These are phyloP conservation scores for Penicillium sp. DNA, from an alignment of 2,329 filamentous ascomycete species.

Conservation along the genomic window DNA sequence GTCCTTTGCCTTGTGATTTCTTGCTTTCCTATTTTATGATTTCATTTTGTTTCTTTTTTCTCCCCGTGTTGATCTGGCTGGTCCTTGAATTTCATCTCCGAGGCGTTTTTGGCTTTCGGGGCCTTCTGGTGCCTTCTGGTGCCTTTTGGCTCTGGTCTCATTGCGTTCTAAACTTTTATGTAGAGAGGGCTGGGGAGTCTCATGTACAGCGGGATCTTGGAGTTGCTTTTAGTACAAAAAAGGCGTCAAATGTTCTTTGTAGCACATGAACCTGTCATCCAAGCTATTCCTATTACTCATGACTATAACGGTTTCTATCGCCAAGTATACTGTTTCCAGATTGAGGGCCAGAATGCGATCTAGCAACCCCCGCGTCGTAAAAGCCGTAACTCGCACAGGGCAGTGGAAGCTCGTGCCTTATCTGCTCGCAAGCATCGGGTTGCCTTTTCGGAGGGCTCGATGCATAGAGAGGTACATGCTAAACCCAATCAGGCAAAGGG, in stretches of 20 bases:
- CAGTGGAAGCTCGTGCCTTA: not conserved
- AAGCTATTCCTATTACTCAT: not conserved
- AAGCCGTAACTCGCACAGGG: not conserved
- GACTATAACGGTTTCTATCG: not conserved
- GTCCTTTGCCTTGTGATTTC: not conserved
- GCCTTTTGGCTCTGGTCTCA: slow-evolving; percentile 8
- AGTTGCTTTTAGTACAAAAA: not conserved
- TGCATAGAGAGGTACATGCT: slow-evolving; percentile 13
- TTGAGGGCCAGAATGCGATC: slow-evolving; percentile 5
- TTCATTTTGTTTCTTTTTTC: not conserved
- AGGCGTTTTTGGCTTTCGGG: slow-evolving; percentile 21
- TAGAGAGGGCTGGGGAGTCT: slow-evolving; percentile 3
- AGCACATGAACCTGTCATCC: not conserved
- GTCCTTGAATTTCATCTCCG: slow-evolving; percentile 30
- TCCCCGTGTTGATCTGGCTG: slow-evolving; percentile 22
- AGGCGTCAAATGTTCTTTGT: not conserved
- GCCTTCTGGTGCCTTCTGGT: slow-evolving; percentile 3
- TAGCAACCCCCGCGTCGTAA: not conserved
- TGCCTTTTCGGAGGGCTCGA: slow-evolving; percentile 17
- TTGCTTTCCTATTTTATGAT: not conserved
- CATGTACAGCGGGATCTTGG: slow-evolving; percentile 3
- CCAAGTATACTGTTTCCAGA: not conserved
- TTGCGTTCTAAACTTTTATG: slow-evolving; percentile 8
- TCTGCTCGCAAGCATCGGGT: slow-evolving; percentile 22
- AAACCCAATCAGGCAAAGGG: slow-evolving; percentile 57